These are phyloP conservation scores for Prunus campanulata DNA, from an alignment of 306 rosid species.

Conservation along the genomic window DNA sequence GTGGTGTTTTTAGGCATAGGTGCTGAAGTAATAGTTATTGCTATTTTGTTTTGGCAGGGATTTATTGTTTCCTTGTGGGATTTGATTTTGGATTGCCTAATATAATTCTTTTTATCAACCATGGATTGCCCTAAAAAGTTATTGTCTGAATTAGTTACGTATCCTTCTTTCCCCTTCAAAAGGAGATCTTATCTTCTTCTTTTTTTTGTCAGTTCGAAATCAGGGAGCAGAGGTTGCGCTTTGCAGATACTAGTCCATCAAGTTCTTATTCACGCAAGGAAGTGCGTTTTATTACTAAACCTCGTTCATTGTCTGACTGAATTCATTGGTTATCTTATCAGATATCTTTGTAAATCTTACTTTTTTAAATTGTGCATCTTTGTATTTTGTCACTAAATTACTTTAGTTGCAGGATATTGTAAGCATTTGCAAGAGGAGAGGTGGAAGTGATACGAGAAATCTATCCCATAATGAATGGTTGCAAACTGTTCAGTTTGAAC, in stretches of 20 bases:
- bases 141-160: background rate
- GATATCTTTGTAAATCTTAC: background rate
- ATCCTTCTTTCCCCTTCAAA: background rate
- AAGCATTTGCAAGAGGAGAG: conserved; percentile 79
- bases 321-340: conserved; percentile 3
- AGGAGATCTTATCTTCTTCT: conserved; percentile 22
- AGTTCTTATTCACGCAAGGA: conserved; percentile 88
- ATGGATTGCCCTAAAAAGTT: background rate
- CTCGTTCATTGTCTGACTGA: conserved; percentile 11
- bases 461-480: conserved; percentile 80
- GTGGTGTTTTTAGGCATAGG: background rate
- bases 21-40: background rate
- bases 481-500: conserved; percentile 79
- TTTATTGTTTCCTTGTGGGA: background rate
- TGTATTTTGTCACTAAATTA: background rate
- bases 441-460: conserved; percentile 62
- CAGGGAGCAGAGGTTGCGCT: conserved; percentile 76
- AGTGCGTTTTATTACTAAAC: conserved; percentile 37
- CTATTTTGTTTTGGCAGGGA: background rate
- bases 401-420: conserved; percentile 61
- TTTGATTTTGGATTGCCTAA: background rate
- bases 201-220: conserved; percentile 63
- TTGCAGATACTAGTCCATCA: conserved; percentile 71
- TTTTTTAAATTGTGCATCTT: background rate
- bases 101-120: background rate